Evolutionary conservation across 306 rosid genomes (phyloP).

Genomic region (Pyrus bretschneideri): DNA sequence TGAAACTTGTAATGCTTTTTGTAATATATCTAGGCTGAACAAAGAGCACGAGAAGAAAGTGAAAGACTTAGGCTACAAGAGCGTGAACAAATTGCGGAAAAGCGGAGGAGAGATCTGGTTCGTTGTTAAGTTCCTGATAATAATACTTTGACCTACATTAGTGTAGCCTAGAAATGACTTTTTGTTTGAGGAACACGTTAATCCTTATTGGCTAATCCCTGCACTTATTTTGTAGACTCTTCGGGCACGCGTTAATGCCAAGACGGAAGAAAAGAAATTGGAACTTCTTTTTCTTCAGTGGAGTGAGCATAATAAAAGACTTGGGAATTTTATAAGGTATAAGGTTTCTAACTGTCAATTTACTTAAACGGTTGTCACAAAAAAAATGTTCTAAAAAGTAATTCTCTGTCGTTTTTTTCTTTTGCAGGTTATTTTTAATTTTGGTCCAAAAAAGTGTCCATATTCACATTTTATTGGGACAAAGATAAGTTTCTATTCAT

Average conservation of each 20-base stretch:
- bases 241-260: constrained; percentile 93
- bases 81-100: constrained; percentile 86
- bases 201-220: constrained; percentile 3
- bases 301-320: constrained; percentile 91
- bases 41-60: constrained; percentile 96
- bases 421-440: constrained; percentile 95
- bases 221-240: constrained; percentile 51
- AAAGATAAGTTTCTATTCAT: constrained; percentile 97
- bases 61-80: constrained; percentile 84
- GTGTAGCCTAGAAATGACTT: neutral
- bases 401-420: constrained; percentile 2
- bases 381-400: neutral
- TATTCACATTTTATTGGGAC: constrained; percentile 95
- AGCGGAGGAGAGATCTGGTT: constrained; percentile 90
- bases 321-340: constrained; percentile 92
- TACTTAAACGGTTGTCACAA: neutral
- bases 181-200: neutral
- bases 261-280: constrained; percentile 94
- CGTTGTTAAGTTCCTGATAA: neutral
- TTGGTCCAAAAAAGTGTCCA: constrained; percentile 99
- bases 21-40: constrained; percentile 68
- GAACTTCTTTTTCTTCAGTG: constrained; percentile 94
- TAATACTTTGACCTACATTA: neutral
- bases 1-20: neutral
- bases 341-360: constrained; percentile 6